Evolutionary conservation across 192 early-diverging fungal genomes (phyloP).

Genomic region (Martensiomyces pterosporus): DNA sequence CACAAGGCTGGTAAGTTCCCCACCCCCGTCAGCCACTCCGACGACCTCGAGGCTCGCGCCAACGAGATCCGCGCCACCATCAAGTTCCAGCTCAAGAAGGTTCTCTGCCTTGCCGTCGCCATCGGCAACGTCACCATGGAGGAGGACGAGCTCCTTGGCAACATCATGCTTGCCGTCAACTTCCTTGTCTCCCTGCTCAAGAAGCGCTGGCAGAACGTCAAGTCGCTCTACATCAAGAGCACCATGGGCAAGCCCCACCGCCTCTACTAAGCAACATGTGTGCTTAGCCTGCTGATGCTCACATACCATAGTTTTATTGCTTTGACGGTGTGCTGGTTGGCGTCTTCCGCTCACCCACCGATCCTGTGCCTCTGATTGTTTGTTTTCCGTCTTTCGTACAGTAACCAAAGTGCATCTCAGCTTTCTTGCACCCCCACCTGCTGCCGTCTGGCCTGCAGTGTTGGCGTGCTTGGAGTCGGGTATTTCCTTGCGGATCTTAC

Average conservation of each 20-base stretch:
- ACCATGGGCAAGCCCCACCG: slow-evolving; percentile 94
- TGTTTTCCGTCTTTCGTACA: slow-evolving; percentile 15
- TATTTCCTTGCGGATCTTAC: not conserved
- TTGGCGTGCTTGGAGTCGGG: no score
- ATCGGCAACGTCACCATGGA: slow-evolving; percentile 92
- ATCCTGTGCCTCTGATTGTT: not conserved
- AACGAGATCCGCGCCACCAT: slow-evolving; percentile 94
- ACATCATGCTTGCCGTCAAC: slow-evolving; percentile 98
- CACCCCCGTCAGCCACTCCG: slow-evolving; percentile 86
- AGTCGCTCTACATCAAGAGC: slow-evolving; percentile 95
- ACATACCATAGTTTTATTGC: not conserved
- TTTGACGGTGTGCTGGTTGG: not conserved
- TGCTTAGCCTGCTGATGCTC: no score
- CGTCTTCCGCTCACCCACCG: slow-evolving; percentile 2
- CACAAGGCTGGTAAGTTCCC: slow-evolving; percentile 99
- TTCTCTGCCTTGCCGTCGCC: slow-evolving; percentile 94
- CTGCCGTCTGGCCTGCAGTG: slow-evolving; percentile 1
- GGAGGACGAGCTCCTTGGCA: slow-evolving; percentile 91
- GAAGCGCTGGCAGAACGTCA: slow-evolving; percentile 99
- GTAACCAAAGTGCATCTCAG: slow-evolving; percentile 29
- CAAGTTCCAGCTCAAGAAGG: slow-evolving; percentile 99
- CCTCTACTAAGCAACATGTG: slow-evolving; percentile 61
- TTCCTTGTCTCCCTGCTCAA: slow-evolving; percentile 96
- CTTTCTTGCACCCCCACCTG: slow-evolving; percentile 1
- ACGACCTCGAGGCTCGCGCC: slow-evolving; percentile 81